Conservation (phyloP, 768 basidiomycete genomes). For the Lactarius pseudohatsudake region DNA sequence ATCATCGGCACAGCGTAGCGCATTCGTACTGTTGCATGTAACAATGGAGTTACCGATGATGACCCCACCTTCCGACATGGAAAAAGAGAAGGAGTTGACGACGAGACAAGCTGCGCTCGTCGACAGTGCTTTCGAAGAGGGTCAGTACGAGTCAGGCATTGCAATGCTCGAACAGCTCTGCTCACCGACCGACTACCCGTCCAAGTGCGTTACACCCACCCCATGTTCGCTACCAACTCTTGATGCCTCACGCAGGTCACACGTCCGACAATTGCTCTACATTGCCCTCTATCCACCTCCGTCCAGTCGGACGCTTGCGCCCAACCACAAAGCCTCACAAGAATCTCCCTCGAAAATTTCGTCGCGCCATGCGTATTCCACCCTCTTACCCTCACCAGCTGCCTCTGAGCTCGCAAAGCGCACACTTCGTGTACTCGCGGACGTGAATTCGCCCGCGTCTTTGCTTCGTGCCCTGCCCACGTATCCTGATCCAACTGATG, state of each 20-base stretch:
- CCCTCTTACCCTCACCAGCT: slow-evolving; percentile 20
- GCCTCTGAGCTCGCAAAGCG: slow-evolving; percentile 25
- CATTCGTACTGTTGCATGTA: not conserved
- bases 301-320: slow-evolving; percentile 4
- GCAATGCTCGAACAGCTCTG: slow-evolving; percentile 61
- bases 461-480: slow-evolving; percentile 29
- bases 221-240: not conserved
- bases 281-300: slow-evolving; percentile 29
- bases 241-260: slow-evolving; percentile 13
- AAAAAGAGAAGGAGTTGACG: slow-evolving; percentile 17
- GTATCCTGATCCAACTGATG: slow-evolving; percentile 21
- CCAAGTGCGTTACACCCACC: slow-evolving; percentile 44
- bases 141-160: slow-evolving; percentile 70
- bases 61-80: slow-evolving; percentile 6
- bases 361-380: slow-evolving; percentile 26
- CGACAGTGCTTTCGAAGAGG: slow-evolving; percentile 75
- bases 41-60: not conserved
- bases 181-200: slow-evolving; percentile 55
- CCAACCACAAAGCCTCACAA: slow-evolving; percentile 15
- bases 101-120: slow-evolving; percentile 44
- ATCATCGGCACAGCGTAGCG: not conserved
- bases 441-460: slow-evolving; percentile 24
- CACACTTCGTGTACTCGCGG: slow-evolving; percentile 26
- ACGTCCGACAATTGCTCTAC: slow-evolving; percentile 30
- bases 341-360: slow-evolving; percentile 26